phyloP scores from a whole-genome alignment of 352 stramenopile genomes.

The Globisporangium echinulatum region DNA sequence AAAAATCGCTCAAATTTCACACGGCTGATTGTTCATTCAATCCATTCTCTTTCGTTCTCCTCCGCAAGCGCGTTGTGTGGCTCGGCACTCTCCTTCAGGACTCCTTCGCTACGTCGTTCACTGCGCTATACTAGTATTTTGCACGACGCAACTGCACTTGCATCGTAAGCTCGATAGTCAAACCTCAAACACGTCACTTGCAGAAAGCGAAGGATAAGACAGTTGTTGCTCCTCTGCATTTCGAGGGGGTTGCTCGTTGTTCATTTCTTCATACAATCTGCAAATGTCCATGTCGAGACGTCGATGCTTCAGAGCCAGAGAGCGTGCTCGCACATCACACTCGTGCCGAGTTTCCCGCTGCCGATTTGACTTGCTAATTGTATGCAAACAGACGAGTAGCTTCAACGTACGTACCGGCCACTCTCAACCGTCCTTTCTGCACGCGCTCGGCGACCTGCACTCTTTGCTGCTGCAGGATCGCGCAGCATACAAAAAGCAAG shows the following conservation, averaged over 20 bases:
- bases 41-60: too few species aligned
- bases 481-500: too few species aligned
- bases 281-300: background rate
- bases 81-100: too few species aligned
- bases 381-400: background rate
- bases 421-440: background rate
- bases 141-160: too few species aligned
- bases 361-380: background rate
- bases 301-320: background rate
- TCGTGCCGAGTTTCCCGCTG: too few species aligned
- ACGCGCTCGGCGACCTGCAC: background rate
- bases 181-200: too few species aligned
- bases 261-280: background rate
- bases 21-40: too few species aligned
- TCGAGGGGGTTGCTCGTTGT: background rate
- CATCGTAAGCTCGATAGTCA: too few species aligned
- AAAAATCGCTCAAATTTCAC: too few species aligned
- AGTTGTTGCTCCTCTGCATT: background rate
- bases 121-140: too few species aligned
- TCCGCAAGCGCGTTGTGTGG: too few species aligned
- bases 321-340: background rate
- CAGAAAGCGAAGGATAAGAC: background rate
- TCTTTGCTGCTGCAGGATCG: background rate
- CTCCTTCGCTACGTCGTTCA: too few species aligned
- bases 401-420: background rate